Percentiles rank a stretch among this genome's conserved stretches.
Evolutionary conservation across 148 eudicot genomes (phyloP).

Genomic region (Rhododendron griersonianum): DNA sequence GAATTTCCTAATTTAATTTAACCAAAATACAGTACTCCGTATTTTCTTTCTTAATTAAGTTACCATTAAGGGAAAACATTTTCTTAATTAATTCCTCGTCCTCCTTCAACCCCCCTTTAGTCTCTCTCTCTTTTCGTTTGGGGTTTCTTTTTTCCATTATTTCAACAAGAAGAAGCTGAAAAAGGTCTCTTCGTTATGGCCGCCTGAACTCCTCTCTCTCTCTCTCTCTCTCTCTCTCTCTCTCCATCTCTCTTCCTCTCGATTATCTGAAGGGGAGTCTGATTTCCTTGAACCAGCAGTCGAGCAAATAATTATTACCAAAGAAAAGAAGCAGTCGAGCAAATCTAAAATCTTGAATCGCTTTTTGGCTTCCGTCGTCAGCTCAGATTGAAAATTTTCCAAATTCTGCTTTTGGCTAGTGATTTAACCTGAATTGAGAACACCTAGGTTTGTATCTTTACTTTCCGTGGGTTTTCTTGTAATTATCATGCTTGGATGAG

Average conservation of each 20-base stretch:
- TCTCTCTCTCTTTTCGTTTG: background rate
- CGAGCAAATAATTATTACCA: background rate
- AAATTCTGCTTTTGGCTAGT: background rate
- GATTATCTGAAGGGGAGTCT: constrained; percentile 7
- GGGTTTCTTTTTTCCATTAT: background rate
- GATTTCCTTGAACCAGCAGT: background rate
- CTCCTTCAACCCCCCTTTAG: background rate
- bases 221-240: background rate
- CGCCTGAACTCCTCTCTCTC: constrained; percentile 11
- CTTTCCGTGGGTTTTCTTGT: background rate
- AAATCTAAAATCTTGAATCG: background rate
- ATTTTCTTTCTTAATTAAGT: background rate
- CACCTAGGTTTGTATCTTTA: background rate
- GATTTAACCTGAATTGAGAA: background rate
- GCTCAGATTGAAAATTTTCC: background rate
- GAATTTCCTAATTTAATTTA: background rate
- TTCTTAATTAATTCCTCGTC: background rate
- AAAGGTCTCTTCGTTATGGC: constrained; percentile 7
- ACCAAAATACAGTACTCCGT: background rate
- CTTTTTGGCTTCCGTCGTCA: background rate
- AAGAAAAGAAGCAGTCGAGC: background rate
- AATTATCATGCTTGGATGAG: background rate
- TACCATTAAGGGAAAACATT: background rate
- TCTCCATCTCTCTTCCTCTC: background rate
- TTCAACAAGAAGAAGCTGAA: background rate